Percentiles rank a stretch among this genome's conserved stretches.
Conservation (phyloP, 805 yeast species). For the Danielia oregonensis region DNA sequence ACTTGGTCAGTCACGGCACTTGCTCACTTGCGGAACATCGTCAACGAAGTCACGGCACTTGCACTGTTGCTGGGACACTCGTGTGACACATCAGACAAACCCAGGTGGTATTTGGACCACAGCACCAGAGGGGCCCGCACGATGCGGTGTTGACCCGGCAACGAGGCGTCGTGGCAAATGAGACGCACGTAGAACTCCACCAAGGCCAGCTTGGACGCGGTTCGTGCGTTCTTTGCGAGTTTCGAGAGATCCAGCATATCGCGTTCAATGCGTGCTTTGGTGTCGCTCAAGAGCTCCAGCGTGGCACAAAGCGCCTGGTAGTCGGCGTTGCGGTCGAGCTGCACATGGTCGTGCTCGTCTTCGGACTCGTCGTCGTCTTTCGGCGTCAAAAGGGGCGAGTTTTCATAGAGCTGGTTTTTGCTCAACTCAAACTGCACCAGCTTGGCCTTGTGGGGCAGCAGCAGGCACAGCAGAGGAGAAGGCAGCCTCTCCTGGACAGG, state of each 20-base stretch:
- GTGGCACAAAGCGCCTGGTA: conserved; percentile 33
- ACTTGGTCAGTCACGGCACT: no score
- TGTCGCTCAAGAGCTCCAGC: conserved; percentile 24
- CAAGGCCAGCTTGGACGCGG: conserved; percentile 23
- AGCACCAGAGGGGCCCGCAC: conserved; percentile 32
- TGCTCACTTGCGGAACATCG: no score
- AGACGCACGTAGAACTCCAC: conserved; percentile 32
- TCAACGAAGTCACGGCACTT: conserved; percentile 13
- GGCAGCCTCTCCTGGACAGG: conserved; percentile 25
- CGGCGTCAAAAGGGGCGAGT: conserved; percentile 39
- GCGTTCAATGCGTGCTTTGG: conserved; percentile 20
- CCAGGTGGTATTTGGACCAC: conserved; percentile 36
- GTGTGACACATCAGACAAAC: conserved; percentile 21
- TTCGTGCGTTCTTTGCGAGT: conserved; percentile 14
- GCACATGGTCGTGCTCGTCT: conserved; percentile 13
- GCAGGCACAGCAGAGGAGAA: conserved; percentile 19
- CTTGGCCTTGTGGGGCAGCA: conserved; percentile 19
- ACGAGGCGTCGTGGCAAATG: conserved; percentile 27
- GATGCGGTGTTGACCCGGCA: conserved; percentile 33
- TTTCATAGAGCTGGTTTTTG: conserved; percentile 23
- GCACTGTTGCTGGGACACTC: conserved; percentile 16
- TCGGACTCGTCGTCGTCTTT: conserved; percentile 37
- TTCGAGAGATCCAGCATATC: conserved; percentile 31
- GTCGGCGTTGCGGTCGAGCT: conserved; percentile 30
- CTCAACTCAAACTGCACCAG: conserved; percentile 27